phyloP scores from a whole-genome alignment of 768 basidiomycete genomes.

The Lactarius trivialis region DNA sequence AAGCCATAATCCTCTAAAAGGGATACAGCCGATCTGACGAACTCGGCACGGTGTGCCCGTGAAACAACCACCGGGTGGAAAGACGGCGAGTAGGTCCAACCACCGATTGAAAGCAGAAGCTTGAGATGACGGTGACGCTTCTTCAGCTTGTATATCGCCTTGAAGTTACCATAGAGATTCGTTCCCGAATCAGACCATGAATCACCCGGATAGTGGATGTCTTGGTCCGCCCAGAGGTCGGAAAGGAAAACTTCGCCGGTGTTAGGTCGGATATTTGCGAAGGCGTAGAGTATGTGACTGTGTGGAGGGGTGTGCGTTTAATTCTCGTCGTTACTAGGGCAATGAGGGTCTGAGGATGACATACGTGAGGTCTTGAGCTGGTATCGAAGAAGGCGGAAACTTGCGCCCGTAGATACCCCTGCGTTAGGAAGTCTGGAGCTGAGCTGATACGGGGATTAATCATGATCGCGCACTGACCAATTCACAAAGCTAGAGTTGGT shows the following conservation, averaged over 20 bases:
- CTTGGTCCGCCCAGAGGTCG: conserved; percentile 92
- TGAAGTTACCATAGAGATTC: conserved; percentile 95
- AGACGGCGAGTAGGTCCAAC: conserved; percentile 88
- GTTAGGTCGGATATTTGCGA: conserved; percentile 80
- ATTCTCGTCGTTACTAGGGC: conserved; percentile 14
- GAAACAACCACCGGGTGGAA: conserved; percentile 79
- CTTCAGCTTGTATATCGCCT: conserved; percentile 88
- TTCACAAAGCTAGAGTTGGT: conserved; percentile 57
- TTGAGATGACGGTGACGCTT: conserved; percentile 76
- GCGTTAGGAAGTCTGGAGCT: conserved; percentile 8
- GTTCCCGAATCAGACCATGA: conserved; percentile 88
- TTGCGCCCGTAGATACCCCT: conserved; percentile 96
- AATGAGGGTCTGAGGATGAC: conserved; percentile 26
- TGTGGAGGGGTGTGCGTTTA: not conserved
- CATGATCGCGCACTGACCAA: conserved; percentile 40
- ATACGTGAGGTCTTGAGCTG: conserved; percentile 78
- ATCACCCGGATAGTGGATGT: conserved; percentile 94
- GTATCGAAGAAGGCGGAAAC: conserved; percentile 81
- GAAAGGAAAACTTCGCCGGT: conserved; percentile 84
- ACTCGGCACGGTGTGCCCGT: conserved; percentile 55
- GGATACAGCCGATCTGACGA: conserved; percentile 73
- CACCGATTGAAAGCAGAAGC: conserved; percentile 83
- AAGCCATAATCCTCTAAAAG: conserved; percentile 88
- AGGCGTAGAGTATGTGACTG: conserved; percentile 88
- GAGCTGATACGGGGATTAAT: conserved; percentile 3